Percentiles rank a stretch among this genome's conserved stretches.
Conservation (phyloP, 2,329 filamentous ascomycete genomes). For the Botrytis elliptica region DNA sequence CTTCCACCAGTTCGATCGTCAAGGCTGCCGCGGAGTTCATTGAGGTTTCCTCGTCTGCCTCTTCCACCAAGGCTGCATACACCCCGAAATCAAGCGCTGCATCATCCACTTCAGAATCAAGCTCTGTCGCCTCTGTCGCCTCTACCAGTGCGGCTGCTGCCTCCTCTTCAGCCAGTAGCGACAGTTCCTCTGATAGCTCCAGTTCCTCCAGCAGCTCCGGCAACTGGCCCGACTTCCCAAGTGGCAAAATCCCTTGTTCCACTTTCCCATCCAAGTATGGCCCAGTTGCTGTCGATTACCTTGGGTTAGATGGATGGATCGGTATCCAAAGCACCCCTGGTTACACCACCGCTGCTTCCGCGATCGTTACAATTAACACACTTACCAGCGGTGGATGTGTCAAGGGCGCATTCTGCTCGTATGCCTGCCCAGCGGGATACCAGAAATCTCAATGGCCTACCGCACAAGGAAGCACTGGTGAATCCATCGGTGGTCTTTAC, state of each 20-base stretch:
- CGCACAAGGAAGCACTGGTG: conserved; percentile 72
- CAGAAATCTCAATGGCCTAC: conserved; percentile 88
- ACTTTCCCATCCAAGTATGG: conserved; percentile 80
- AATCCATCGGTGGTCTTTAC: conserved; percentile 85
- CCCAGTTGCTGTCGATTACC: conserved; percentile 67
- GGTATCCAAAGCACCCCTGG: conserved; percentile 68
- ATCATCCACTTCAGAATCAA: conserved; percentile 31
- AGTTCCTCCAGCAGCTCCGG: conserved; percentile 44
- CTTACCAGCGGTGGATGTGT: conserved; percentile 61
- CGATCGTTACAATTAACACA: conserved; percentile 66
- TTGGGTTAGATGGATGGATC: conserved; percentile 71
- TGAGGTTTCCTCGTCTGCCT: conserved; percentile 1
- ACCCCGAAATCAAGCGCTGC: conserved; percentile 30
- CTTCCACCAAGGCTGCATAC: conserved; percentile 32
- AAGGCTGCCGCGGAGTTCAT: conserved; percentile 1
- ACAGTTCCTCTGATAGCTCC: conserved; percentile 22
- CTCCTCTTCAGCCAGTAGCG: conserved; percentile 22
- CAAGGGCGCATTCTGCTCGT: conserved; percentile 76
- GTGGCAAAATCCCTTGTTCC: conserved; percentile 68
- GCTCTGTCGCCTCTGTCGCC: conserved; percentile 29
- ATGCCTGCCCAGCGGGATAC: conserved; percentile 87
- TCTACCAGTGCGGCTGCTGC: conserved; percentile 25
- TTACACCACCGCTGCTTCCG: conserved; percentile 47
- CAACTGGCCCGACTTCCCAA: conserved; percentile 68
- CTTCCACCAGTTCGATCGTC: conserved; percentile 21